Percentiles rank a stretch among this genome's conserved stretches.
Conservation (phyloP, 176 grass and related monocot genomes). For the Triticum dicoccoides region DNA sequence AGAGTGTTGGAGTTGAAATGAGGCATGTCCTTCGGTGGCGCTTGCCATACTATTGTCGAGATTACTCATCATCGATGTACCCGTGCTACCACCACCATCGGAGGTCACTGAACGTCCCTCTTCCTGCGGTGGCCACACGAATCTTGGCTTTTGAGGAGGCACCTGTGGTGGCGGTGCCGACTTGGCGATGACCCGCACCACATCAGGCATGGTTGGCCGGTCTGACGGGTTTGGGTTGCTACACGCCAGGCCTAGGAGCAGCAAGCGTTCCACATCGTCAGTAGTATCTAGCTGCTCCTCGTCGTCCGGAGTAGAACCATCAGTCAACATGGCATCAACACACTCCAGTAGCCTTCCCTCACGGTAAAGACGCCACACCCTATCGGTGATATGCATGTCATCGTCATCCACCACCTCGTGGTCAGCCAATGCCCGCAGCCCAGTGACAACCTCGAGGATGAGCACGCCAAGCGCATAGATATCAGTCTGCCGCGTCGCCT, state of each 20-base stretch:
- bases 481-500: too few relatives aligned
- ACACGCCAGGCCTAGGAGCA: not conserved
- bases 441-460: too few relatives aligned
- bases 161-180: not conserved
- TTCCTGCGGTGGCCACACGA: not conserved
- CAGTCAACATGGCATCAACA: not conserved
- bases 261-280: not conserved
- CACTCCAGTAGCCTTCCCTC: not conserved
- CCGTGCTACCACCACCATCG: not conserved
- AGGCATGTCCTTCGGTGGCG: not conserved
- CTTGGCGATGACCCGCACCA: not conserved
- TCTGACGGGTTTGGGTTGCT: not conserved
- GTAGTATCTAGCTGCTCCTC: not conserved
- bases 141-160: not conserved
- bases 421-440: not conserved
- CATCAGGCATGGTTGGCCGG: not conserved
- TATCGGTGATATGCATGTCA: not conserved
- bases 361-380: slow-evolving; percentile 11
- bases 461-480: too few relatives aligned
- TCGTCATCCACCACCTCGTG: not conserved
- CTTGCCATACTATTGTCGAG: not conserved
- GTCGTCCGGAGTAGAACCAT: not conserved
- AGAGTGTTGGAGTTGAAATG: not conserved
- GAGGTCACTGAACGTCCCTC: not conserved
- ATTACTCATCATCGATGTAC: not conserved